Conservation (phyloP, 73 alveolate genomes). For the Tetrahymena borealis region DNA sequence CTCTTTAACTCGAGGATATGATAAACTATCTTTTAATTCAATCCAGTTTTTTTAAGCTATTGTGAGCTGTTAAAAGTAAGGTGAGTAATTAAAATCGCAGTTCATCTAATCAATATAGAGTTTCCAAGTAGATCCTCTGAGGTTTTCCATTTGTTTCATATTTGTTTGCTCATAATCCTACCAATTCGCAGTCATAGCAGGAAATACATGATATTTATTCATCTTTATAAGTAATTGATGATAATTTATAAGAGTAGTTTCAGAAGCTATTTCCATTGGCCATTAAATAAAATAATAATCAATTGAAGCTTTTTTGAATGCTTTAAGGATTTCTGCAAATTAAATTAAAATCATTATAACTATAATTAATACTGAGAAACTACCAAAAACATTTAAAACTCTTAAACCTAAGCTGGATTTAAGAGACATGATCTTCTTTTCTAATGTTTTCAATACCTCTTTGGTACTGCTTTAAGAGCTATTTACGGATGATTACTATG, state of each 20-base stretch:
- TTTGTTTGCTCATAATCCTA: not conserved
- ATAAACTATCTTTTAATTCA: not conserved
- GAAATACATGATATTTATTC: not conserved
- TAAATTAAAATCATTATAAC: not conserved
- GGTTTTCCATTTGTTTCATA: not conserved
- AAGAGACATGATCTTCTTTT: not conserved
- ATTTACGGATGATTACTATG: not conserved
- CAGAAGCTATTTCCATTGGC: not conserved
- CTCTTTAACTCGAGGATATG: not conserved
- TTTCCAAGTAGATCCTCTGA: not conserved
- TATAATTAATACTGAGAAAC: not conserved
- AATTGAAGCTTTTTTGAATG: not conserved
- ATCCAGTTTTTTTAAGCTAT: not conserved
- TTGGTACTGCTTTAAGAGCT: not conserved
- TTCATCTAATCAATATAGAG: not conserved
- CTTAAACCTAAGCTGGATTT: not conserved
- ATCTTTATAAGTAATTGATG: not conserved
- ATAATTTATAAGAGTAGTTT: not conserved
- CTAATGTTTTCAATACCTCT: not conserved
- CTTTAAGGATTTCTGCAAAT: not conserved
- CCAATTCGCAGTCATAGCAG: not conserved
- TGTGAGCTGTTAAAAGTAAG: not conserved
- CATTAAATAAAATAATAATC: not conserved
- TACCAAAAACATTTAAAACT: not conserved
- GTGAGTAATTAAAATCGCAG: not conserved